These are phyloP conservation scores for Leishmania guyanensis DNA, from an alignment of 208 protist species.

Conservation along the genomic window DNA sequence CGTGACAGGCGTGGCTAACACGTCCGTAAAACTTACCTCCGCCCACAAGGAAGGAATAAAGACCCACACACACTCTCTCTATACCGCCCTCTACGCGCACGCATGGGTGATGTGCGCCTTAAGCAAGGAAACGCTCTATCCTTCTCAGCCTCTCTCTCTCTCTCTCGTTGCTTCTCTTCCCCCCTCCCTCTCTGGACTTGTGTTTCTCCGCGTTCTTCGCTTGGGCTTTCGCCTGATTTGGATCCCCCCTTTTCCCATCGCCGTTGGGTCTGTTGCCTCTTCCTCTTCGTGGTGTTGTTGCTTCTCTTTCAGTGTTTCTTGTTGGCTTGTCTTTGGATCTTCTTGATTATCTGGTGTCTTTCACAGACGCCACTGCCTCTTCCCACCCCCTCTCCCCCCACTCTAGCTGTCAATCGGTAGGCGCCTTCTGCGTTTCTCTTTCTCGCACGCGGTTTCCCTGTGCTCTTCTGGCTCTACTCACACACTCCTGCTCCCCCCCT, in stretches of 20 bases:
- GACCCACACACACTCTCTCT: too few species aligned
- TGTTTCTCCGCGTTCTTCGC: not conserved
- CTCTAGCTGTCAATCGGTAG: not conserved
- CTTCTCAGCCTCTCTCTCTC: not conserved
- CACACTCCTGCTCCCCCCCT: not conserved
- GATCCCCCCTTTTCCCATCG: not conserved
- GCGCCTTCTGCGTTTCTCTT: not conserved
- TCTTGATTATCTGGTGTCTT: not conserved
- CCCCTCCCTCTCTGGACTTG: not conserved
- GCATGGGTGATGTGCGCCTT: not conserved
- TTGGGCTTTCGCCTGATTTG: not conserved
- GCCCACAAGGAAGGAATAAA: not conserved
- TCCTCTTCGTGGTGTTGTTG: not conserved
- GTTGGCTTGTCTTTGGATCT: not conserved
- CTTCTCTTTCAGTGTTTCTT: not conserved
- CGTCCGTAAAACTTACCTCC: not conserved
- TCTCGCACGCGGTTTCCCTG: not conserved
- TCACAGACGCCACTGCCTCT: not conserved
- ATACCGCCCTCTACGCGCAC: not conserved
- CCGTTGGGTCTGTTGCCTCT: not conserved
- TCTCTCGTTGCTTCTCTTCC: not conserved
- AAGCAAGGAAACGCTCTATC: not conserved
- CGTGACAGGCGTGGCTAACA: not conserved
- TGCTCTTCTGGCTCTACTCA: not conserved
- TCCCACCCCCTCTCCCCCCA: not conserved